Percentiles rank a stretch among this genome's conserved stretches.
These are phyloP conservation scores for Dothistroma septosporum DNA, from an alignment of 2,329 filamentous ascomycete genomes.

Conservation along the genomic window DNA sequence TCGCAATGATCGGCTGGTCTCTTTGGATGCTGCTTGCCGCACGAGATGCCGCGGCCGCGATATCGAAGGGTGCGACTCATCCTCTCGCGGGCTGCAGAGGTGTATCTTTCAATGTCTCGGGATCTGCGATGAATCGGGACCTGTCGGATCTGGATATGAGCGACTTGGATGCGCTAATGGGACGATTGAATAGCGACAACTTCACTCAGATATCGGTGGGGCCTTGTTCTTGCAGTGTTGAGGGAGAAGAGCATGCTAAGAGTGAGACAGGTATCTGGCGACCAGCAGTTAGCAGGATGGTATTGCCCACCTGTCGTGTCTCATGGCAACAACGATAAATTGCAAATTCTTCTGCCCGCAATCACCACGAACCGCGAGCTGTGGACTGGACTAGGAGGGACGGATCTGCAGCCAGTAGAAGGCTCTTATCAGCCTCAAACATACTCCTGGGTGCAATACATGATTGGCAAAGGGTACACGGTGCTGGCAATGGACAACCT, in stretches of 20 bases:
- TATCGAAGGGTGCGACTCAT: background rate
- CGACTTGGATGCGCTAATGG: background rate
- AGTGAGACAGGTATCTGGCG: constrained; percentile 4
- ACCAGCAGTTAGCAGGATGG: constrained; percentile 11
- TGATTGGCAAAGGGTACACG: constrained; percentile 10
- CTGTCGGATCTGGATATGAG: background rate
- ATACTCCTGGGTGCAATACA: constrained; percentile 16
- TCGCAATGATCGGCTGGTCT: background rate
- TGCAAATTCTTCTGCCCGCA: constrained; percentile 11
- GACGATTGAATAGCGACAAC: background rate
- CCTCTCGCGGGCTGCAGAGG: background rate
- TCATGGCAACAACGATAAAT: constrained; percentile 1
- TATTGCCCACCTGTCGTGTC: constrained; percentile 10
- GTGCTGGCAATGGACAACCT: constrained; percentile 14
- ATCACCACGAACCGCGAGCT: constrained; percentile 14
- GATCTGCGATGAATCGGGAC: background rate
- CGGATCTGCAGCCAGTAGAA: background rate
- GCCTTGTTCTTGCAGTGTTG: background rate
- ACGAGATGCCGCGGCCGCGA: background rate
- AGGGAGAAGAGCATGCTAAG: background rate
- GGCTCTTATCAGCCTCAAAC: constrained; percentile 10
- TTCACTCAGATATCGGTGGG: background rate
- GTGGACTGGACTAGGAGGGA: constrained; percentile 16
- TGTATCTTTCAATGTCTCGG: background rate
- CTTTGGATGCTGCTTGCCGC: background rate